Conservation (phyloP, 371 early-diverging fungal genomes). For the Mortierella sp. region DNA sequence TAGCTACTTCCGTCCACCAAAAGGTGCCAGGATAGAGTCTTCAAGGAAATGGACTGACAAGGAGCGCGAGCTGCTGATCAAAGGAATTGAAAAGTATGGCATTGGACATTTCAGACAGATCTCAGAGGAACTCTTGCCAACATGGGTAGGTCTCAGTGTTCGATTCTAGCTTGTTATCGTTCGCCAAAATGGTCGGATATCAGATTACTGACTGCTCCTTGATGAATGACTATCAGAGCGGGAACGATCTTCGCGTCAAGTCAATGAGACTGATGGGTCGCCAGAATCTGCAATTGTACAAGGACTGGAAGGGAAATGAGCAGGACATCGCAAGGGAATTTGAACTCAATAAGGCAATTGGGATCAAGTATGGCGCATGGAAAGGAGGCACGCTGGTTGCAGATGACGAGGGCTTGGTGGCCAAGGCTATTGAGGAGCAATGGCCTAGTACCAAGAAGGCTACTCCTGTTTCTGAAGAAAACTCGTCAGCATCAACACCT, state of each 20-base stretch:
- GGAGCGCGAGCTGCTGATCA: conserved; percentile 77
- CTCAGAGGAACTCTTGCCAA: conserved; percentile 79
- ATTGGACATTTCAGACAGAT: conserved; percentile 91
- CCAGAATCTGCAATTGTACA: conserved; percentile 88
- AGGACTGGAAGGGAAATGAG: conserved; percentile 85
- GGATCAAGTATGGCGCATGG: conserved; percentile 80
- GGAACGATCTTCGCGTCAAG: conserved; percentile 88
- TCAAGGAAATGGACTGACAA: conserved; percentile 87
- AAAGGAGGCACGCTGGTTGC: conserved; percentile 86
- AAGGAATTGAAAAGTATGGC: conserved; percentile 87
- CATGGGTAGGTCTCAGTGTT: conserved; percentile 71
- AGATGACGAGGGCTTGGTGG: conserved; percentile 85
- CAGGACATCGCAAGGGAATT: conserved; percentile 79
- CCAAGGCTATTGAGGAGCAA: conserved; percentile 61
- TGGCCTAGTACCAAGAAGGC: conserved; percentile 45
- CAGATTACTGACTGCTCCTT: not conserved
- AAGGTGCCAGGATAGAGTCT: conserved; percentile 61
- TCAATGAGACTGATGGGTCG: conserved; percentile 88
- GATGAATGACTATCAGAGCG: conserved; percentile 58
- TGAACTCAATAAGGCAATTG: conserved; percentile 83
- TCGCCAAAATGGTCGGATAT: not conserved
- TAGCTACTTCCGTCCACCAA: conserved; percentile 87
- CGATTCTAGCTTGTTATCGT: not conserved
- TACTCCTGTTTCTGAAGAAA: conserved; percentile 11
- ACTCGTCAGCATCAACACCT: conserved; percentile 31